Percentiles rank a stretch among this genome's conserved stretches.
These are phyloP conservation scores for Pulveroboletus frians DNA, from an alignment of 768 basidiomycete genomes.

Conservation along the genomic window DNA sequence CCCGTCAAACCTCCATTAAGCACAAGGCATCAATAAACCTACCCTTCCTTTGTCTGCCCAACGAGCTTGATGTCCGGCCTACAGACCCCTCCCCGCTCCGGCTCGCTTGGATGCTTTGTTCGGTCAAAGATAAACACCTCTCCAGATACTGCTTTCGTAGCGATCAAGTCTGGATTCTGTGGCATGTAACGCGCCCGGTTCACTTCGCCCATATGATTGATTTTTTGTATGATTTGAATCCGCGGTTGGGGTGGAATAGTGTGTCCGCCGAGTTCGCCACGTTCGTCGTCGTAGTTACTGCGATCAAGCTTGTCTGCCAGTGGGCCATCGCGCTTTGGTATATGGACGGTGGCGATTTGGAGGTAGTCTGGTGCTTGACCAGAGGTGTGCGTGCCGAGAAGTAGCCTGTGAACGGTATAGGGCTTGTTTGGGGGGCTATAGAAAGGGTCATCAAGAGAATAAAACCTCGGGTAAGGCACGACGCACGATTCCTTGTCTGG, in stretches of 20 bases:
- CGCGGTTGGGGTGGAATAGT: slow-evolving; percentile 79
- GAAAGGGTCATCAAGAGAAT: background rate
- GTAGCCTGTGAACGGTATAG: slow-evolving; percentile 91
- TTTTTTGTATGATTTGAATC: slow-evolving; percentile 86
- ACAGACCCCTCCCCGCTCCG: slow-evolving; percentile 76
- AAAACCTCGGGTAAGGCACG: background rate
- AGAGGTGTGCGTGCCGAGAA: slow-evolving; percentile 97
- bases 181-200: slow-evolving; percentile 99
- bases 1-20: slow-evolving; percentile 4
- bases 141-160: slow-evolving; percentile 88
- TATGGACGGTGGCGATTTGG: slow-evolving; percentile 90
- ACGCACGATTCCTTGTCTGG: slow-evolving; percentile 92
- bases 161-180: slow-evolving; percentile 94
- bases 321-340: slow-evolving; percentile 74
- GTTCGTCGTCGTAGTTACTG: slow-evolving; percentile 83
- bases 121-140: slow-evolving; percentile 95
- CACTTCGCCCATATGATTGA: slow-evolving; percentile 94
- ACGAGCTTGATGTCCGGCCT: slow-evolving; percentile 87
- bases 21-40: slow-evolving; percentile 26
- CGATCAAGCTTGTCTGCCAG: slow-evolving; percentile 76
- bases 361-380: slow-evolving; percentile 91
- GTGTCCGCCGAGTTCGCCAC: slow-evolving; percentile 92
- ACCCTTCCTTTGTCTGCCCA: slow-evolving; percentile 94
- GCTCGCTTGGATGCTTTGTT: slow-evolving; percentile 94
- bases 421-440: slow-evolving; percentile 83